Base-by-base conservation (phyloP, 2,329 filamentous ascomycete species). In the Alternaria solani region DNA sequence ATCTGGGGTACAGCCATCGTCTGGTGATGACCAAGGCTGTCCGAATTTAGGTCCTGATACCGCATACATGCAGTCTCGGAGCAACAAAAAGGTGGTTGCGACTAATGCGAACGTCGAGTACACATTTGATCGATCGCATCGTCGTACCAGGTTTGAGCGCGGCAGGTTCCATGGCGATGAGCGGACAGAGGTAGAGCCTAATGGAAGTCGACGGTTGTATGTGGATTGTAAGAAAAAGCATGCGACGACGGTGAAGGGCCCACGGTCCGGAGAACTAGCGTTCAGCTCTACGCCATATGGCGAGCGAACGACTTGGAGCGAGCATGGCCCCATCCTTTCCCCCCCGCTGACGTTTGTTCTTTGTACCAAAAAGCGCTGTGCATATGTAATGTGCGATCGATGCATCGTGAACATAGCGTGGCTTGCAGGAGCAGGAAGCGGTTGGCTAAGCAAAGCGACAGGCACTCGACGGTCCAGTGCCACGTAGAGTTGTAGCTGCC, bases 401-500 rank as follows among this genome's bases (percentile, higher is more conserved):
- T 32, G 51, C 46, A 59, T 61, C 44, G 60, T 63, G 60, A 62
- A 57, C 61, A 54, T 49, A 34, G 59, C 39, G 62, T 59, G 58
- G 56, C 59, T 43, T 46, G 38, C 38, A 57, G 52, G 58, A 66
- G 53, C 57, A 49, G 55, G 52, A 4, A 55, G 38, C 51, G 44
- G 41, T 38, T 20, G 51, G 34, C 20, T 32, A 39, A 30, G 44
- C 25, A 56, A 59, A 46, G 25, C 28, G 55, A 55, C 62, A 64
- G 61, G 62, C 54, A 67, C 46, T 63, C 34, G 62, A 53, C 60
- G 42, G 57, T 56, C 42, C 47, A 65, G 63, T 66, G 66, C 68
- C 68, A 71, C 72, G 68, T 67, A 66, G 57, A 66, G 49, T 36
- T 52, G 53, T 70, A 66, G 68, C 68, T 55, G 65, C 66, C 67